A percentile compares a stretch with the other conserved stretches of the same genome.
Evolutionary conservation across 768 basidiomycete genomes (phyloP).

Genomic region (Leccinum incarnatum): DNA sequence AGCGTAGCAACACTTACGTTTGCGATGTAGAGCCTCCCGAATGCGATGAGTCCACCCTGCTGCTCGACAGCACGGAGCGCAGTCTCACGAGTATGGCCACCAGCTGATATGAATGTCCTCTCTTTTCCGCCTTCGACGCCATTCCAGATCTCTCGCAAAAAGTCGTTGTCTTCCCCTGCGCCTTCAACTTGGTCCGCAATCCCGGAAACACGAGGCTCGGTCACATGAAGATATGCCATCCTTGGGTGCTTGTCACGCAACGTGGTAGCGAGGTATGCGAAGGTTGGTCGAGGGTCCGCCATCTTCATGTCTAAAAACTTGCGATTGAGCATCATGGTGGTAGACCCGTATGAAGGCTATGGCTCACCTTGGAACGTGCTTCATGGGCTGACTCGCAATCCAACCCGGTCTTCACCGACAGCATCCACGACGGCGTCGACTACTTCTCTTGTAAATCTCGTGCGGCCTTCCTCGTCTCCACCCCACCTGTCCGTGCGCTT

Average conservation of each 20-base stretch:
- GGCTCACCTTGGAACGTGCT: neutral
- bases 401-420: neutral
- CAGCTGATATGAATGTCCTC: neutral
- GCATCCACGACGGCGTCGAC: conserved; percentile 10
- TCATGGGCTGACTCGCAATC: neutral
- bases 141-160: neutral
- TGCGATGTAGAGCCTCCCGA: conserved; percentile 25
- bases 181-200: neutral
- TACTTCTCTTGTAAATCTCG: conserved; percentile 46
- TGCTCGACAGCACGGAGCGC: conserved; percentile 39
- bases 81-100: conserved; percentile 16
- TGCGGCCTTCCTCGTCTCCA: conserved; percentile 51
- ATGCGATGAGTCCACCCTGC: conserved; percentile 24
- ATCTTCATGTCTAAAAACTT: neutral
- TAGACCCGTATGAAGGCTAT: neutral
- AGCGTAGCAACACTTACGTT: neutral
- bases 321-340: neutral
- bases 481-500: conserved; percentile 39
- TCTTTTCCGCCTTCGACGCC: conserved; percentile 20
- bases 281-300: neutral
- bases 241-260: neutral
- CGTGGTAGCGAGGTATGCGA: neutral
- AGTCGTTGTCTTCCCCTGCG: neutral
- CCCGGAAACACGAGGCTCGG: neutral
- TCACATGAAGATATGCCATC: neutral